Percentiles rank a stretch among this genome's conserved stretches.
phyloP scores from a whole-genome alignment of 2,329 filamentous ascomycete genomes.

The Penicillium sp. region DNA sequence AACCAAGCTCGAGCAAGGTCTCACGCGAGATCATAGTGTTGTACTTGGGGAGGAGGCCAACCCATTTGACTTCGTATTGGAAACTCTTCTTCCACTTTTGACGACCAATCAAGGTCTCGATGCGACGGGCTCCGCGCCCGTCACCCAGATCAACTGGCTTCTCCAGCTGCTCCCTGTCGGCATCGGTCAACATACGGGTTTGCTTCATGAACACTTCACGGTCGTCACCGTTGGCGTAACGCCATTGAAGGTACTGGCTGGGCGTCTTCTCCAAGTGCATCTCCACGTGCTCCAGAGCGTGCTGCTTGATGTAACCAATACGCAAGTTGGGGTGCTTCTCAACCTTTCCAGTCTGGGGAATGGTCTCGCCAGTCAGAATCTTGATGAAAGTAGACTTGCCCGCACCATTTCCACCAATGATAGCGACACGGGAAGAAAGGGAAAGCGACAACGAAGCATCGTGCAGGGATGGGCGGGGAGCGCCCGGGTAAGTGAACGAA shows the following conservation, averaged over 20 bases:
- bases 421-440: conserved; percentile 88
- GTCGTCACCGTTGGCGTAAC: conserved; percentile 94
- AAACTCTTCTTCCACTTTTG: conserved; percentile 99
- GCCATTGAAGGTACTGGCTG: conserved; percentile 98
- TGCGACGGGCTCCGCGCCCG: conserved; percentile 70
- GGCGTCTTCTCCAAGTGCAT: conserved; percentile 99
- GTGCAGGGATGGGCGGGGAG: conserved; percentile 78
- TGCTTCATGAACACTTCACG: conserved; percentile 97
- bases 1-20: conserved; percentile 80
- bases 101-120: conserved; percentile 89
- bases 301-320: conserved; percentile 99
- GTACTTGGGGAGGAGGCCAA: conserved; percentile 80
- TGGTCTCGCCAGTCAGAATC: conserved; percentile 86
- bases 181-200: conserved; percentile 81
- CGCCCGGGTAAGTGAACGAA: conserved; percentile 89
- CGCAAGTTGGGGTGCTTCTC: conserved; percentile 98
- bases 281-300: conserved; percentile 97
- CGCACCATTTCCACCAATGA: conserved; percentile 96
- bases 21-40: conserved; percentile 93
- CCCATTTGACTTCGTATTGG: conserved; percentile 98
- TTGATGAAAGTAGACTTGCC: conserved; percentile 99
- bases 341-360: conserved; percentile 79
- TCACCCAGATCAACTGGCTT: conserved; percentile 82
- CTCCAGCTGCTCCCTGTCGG: conserved; percentile 88
- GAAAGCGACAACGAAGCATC: conserved; percentile 86